Evolutionary conservation across 2,329 filamentous ascomycete genomes (phyloP).

Genomic region (Neofusicoccum umdonicola): DNA sequence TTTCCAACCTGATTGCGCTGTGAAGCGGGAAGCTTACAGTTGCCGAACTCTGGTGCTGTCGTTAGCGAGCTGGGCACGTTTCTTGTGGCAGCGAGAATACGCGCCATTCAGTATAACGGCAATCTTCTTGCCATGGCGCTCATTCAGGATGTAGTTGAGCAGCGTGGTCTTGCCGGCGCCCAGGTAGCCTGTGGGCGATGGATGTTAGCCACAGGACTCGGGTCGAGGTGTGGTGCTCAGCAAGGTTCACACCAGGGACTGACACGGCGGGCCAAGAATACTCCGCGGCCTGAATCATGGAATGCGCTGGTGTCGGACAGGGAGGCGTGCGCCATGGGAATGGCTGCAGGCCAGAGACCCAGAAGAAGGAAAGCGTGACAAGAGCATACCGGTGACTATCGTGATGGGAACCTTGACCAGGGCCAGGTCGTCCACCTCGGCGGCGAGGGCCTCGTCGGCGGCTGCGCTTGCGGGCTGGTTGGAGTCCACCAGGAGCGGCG

Average conservation of each 20-base stretch:
- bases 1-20: background rate
- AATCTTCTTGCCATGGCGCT: slow-evolving; percentile 95
- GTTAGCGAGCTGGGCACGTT: slow-evolving; percentile 19
- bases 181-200: slow-evolving; percentile 68
- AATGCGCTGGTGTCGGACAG: too few relatives aligned
- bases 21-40: slow-evolving; percentile 58
- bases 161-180: slow-evolving; percentile 94
- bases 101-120: slow-evolving; percentile 92
- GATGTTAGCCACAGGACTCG: background rate
- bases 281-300: too few relatives aligned
- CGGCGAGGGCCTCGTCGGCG: slow-evolving; percentile 26
- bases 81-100: slow-evolving; percentile 24
- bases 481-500: slow-evolving; percentile 62
- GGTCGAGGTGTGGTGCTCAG: too few relatives aligned
- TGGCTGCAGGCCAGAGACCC: background rate
- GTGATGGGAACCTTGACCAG: slow-evolving; percentile 74
- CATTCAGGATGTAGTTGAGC: slow-evolving; percentile 92
- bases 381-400: slow-evolving; percentile 68
- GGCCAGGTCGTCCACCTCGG: slow-evolving; percentile 49
- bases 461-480: slow-evolving; percentile 30
- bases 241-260: too few relatives aligned
- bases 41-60: slow-evolving; percentile 66
- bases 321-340: background rate
- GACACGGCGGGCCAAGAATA: too few relatives aligned
- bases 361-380: too few relatives aligned